Base-by-base conservation (phyloP, 139 green algal genomes). In the Chlorella sp. region DNA sequence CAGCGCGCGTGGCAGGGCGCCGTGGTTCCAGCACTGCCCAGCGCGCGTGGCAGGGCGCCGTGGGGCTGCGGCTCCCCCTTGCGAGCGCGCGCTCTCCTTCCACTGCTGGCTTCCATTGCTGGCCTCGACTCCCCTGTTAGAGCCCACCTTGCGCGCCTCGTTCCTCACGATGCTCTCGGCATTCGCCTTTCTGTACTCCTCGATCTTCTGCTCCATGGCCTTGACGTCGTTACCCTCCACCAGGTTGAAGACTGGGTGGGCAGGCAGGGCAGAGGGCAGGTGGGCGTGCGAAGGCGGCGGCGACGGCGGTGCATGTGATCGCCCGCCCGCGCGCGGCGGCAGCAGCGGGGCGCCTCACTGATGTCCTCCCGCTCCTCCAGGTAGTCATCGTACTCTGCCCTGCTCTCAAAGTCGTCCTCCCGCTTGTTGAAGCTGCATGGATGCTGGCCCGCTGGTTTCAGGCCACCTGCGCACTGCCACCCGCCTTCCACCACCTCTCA, bases 331-430 rank as follows among this genome's bases (percentile, higher is more conserved):
- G 3, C 38, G 6, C 11, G 48, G 48, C 48, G 17, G 19, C 25
- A 70, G 8, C 48, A 46, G 29, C 2, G 19, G n/a, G n/a, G n/a
- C 50, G 0, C 71, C 86, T 77, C 69, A 93, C 90, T 88, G 53
- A 93, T 90, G 74, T 95, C 90, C 62, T 95, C 90, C 12, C 86
- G 59, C 43, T 88, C 78, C 50, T 95, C 90, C 53, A 94, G 69
- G 67, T 94, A 95, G 79, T 93, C 81, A 60, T 95, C 83, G 40
- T 78, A 95, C 17, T 79, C 83, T 15, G 77, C 31, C 68, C 85
- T 87, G 40, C 42, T 67, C 2, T 29, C 5, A 55, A 95, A 95
- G 36, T 95, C 87, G 11, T 90, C 80, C 25, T 83, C 45, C 4
- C 59, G 65, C 65, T 92, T 91, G 64, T 92, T 95, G 79, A 87